Percentiles rank a stretch among this genome's conserved stretches.
Conservation (phyloP, 2,329 filamentous ascomycete species). For the Herpotrichia juniperi region DNA sequence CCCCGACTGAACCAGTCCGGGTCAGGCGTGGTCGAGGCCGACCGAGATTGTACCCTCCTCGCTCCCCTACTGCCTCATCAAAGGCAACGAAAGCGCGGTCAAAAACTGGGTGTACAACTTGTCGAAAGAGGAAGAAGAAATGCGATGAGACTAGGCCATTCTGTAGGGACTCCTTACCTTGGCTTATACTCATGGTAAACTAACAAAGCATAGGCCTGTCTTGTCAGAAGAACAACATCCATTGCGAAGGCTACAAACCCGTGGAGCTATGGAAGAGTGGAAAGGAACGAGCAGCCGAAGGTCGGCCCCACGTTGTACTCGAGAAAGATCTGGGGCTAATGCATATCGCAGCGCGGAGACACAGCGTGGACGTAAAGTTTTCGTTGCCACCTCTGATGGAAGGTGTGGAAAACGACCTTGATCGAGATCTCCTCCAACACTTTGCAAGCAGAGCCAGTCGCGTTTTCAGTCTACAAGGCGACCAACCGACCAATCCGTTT, state of each 20-base stretch:
- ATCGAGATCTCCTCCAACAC: conserved; percentile 81
- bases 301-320: conserved; percentile 32
- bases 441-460: conserved; percentile 81
- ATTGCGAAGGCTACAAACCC: conserved; percentile 88
- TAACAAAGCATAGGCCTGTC: conserved; percentile 68
- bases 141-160: conserved; percentile 58
- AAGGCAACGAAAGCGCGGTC: conserved; percentile 78
- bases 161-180: conserved; percentile 38
- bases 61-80: conserved; percentile 62
- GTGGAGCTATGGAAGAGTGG: conserved; percentile 89
- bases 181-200: conserved; percentile 4
- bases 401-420: conserved; percentile 79
- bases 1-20: conserved; percentile 43
- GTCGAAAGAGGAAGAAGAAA: conserved; percentile 66
- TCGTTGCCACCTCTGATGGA: conserved; percentile 70
- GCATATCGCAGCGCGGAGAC: conserved; percentile 39
- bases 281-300: conserved; percentile 74
- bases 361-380: conserved; percentile 46
- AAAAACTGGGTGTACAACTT: conserved; percentile 65
- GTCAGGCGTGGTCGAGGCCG: conserved; percentile 66
- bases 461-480: conserved; percentile 81
- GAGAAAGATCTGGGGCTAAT: not conserved
- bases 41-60: conserved; percentile 79
- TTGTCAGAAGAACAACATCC: conserved; percentile 90
- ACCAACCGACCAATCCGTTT: conserved; percentile 78